A percentile compares a stretch with the other conserved stretches of the same genome.
phyloP scores from a whole-genome alignment of 1,139 yeast species.

The Hansenula lynferdii region DNA sequence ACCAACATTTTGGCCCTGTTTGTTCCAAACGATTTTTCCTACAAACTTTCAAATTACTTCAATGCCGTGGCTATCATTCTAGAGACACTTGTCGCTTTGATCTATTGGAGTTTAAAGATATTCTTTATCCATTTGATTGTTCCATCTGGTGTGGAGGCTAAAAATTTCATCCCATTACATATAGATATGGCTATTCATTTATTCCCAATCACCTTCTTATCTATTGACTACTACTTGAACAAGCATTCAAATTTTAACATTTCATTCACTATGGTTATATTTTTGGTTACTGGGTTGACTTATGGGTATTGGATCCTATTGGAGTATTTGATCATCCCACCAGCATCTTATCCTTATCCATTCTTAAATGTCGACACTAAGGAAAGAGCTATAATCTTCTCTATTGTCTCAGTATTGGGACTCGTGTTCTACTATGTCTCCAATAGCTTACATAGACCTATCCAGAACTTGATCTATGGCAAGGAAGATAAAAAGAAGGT shows the following conservation, averaged over 20 bases:
- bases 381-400: conserved; percentile 44
- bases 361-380: conserved; percentile 50
- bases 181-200: conserved; percentile 57
- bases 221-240: conserved; percentile 50
- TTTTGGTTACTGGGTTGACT: conserved; percentile 35
- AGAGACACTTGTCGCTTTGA: conserved; percentile 53
- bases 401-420: conserved; percentile 41
- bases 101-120: conserved; percentile 64
- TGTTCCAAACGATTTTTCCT: background rate
- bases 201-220: conserved; percentile 48
- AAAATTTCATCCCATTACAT: conserved; percentile 36
- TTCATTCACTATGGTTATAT: conserved; percentile 32
- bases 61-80: conserved; percentile 45
- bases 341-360: conserved; percentile 56
- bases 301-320: conserved; percentile 50
- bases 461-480: background rate
- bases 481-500: background rate
- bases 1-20: conserved; percentile 7
- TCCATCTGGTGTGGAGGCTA: conserved; percentile 5
- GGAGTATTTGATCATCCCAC: conserved; percentile 43
- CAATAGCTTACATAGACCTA: background rate
- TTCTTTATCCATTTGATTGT: conserved; percentile 40
- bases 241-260: conserved; percentile 36
- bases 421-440: conserved; percentile 25
- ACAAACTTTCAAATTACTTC: conserved; percentile 3